A percentile compares a stretch with the other conserved stretches of the same genome.
Conservation (phyloP, 78 protist genomes). For the Dictyostelium intermedium region DNA sequence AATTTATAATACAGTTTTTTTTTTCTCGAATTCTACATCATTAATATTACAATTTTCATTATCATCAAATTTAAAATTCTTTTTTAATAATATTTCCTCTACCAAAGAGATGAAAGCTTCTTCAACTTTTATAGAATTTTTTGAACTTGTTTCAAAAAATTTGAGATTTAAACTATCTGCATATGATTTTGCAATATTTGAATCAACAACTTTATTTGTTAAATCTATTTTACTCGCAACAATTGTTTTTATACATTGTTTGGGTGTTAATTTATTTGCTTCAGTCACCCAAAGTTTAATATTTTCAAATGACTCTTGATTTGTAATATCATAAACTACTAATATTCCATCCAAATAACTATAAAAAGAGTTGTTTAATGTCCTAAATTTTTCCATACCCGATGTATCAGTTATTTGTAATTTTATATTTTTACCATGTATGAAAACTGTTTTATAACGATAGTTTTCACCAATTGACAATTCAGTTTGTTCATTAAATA, state of each 20-base stretch:
- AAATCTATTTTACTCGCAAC: slow-evolving; percentile 97
- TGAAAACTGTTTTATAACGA: not conserved
- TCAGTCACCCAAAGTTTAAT: slow-evolving; percentile 93
- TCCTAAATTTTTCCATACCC: slow-evolving; percentile 44
- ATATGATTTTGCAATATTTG: slow-evolving; percentile 84
- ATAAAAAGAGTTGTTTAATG: slow-evolving; percentile 96
- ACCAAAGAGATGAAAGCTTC: slow-evolving; percentile 90
- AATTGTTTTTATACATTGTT: slow-evolving; percentile 91
- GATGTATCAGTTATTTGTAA: slow-evolving; percentile 18
- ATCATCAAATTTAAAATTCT: too few species aligned
- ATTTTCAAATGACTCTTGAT: slow-evolving; percentile 91
- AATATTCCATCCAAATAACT: slow-evolving; percentile 96
- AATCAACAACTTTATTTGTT: slow-evolving; percentile 89
- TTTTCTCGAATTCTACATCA: too few species aligned
- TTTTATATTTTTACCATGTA: not conserved
- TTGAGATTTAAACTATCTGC: slow-evolving; percentile 94
- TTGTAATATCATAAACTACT: slow-evolving; percentile 94
- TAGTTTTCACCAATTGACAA: not conserved
- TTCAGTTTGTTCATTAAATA: not conserved
- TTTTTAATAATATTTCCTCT: not conserved
- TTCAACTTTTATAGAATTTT: slow-evolving; percentile 96
- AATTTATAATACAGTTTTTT: too few species aligned
- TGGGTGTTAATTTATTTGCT: slow-evolving; percentile 88
- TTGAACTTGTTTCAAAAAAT: slow-evolving; percentile 97
- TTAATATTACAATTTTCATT: too few species aligned